phyloP scores from a whole-genome alignment of 441 rosid genomes.

The Adansonia grandidieri region DNA sequence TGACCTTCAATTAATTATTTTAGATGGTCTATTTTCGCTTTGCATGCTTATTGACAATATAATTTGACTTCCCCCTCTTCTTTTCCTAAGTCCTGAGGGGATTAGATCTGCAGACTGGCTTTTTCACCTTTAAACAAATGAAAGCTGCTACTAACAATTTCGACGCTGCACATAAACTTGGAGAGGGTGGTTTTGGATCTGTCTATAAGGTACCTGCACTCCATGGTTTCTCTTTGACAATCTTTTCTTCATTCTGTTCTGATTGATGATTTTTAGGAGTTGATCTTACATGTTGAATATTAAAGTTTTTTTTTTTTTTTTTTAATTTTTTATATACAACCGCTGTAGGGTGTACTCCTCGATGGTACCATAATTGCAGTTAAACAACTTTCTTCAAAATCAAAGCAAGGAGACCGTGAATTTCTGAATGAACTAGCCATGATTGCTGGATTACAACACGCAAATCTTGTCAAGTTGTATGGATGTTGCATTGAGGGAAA shows the following conservation, averaged over 20 bases:
- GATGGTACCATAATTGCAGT: slow-evolving; percentile 56
- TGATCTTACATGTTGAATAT: not conserved
- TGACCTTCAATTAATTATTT: not conserved
- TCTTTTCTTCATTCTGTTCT: not conserved
- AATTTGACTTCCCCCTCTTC: not conserved
- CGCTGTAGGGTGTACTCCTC: slow-evolving; percentile 43
- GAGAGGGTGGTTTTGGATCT: slow-evolving; percentile 89
- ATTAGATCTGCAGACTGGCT: slow-evolving; percentile 75
- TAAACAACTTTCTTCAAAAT: slow-evolving; percentile 57
- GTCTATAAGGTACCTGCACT: slow-evolving; percentile 57
- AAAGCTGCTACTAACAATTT: slow-evolving; percentile 83
- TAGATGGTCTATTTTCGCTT: not conserved
- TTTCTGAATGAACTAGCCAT: slow-evolving; percentile 52
- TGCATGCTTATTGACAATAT: not conserved
- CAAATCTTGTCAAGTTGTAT: slow-evolving; percentile 49
- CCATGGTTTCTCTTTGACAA: not conserved
- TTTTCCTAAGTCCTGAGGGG: slow-evolving; percentile 44
- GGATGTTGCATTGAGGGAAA: slow-evolving; percentile 58
- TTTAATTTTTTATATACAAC: not conserved
- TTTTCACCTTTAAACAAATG: slow-evolving; percentile 66
- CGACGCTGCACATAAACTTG: slow-evolving; percentile 63
- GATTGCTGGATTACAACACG: slow-evolving; percentile 56
- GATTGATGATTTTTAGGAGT: not conserved
- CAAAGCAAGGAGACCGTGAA: slow-evolving; percentile 60
- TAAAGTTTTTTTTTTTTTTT: not conserved